Evolutionary conservation across 345 rosid species (phyloP).

Genomic region (Eutrema heterophyllum): DNA sequence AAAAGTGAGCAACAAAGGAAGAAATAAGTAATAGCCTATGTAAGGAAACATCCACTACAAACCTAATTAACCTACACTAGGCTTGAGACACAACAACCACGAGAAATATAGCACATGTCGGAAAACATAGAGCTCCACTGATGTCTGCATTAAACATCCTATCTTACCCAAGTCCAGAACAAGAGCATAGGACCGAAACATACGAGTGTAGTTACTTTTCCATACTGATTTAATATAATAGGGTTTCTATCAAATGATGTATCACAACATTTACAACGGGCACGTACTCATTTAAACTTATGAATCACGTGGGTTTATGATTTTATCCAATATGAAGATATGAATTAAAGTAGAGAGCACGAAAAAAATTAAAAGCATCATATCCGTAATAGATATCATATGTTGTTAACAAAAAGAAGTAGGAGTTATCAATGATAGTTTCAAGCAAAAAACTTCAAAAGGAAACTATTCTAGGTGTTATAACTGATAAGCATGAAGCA

Average conservation of each 20-base stretch:
- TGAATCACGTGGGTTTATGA: neutral
- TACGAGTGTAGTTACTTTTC: neutral
- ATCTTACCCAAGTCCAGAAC: neutral
- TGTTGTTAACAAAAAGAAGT: neutral
- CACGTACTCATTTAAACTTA: neutral
- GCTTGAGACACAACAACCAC: neutral
- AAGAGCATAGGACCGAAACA: constrained; percentile 4
- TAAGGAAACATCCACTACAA: constrained; percentile 7
- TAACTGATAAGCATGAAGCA: neutral
- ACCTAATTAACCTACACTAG: neutral
- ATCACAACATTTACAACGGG: constrained; percentile 8
- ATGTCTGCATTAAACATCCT: neutral
- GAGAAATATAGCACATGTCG: neutral
- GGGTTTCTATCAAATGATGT: neutral
- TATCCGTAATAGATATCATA: neutral
- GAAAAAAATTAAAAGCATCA: neutral
- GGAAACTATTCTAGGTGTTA: constrained; percentile 3
- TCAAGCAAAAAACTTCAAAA: constrained; percentile 1
- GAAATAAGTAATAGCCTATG: neutral
- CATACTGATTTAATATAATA: neutral
- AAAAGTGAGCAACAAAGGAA: constrained; percentile 11
- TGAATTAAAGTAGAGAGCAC: neutral
- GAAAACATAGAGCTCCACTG: neutral
- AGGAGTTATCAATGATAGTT: neutral
- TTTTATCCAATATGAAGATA: neutral